Percentiles rank a stretch among this genome's conserved stretches.
These are phyloP conservation scores for Turritis glabra DNA, from an alignment of 345 rosid genomes.

Conservation along the genomic window DNA sequence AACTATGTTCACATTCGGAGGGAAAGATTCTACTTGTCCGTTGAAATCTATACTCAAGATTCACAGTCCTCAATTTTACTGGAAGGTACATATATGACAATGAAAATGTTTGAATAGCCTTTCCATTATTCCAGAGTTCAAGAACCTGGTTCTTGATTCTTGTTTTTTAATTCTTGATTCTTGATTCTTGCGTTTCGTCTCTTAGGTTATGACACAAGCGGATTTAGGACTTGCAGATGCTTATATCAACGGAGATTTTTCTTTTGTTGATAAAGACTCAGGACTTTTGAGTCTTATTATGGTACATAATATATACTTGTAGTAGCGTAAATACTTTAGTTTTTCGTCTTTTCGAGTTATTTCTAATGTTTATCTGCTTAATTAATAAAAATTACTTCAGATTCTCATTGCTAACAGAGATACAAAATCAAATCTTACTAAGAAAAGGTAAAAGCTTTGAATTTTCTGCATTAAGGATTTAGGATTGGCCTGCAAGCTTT, in stretches of 20 bases:
- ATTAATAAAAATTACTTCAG: slow-evolving; percentile 35
- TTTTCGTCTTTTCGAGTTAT: not conserved
- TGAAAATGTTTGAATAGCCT: not conserved
- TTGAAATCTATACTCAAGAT: slow-evolving; percentile 57
- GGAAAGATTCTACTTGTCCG: slow-evolving; percentile 47
- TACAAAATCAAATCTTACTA: slow-evolving; percentile 46
- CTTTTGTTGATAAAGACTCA: slow-evolving; percentile 68
- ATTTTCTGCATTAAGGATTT: not conserved
- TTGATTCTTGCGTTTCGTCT: not conserved
- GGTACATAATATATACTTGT: slow-evolving; percentile 48
- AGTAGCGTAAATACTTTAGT: not conserved
- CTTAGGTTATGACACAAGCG: slow-evolving; percentile 84
- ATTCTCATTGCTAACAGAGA: slow-evolving; percentile 79
- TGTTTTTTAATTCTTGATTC: slow-evolving; percentile 4
- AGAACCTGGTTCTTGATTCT: slow-evolving; percentile 1
- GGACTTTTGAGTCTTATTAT: slow-evolving; percentile 75
- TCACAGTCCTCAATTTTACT: slow-evolving; percentile 83
- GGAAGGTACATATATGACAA: slow-evolving; percentile 63
- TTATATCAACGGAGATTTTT: slow-evolving; percentile 75
- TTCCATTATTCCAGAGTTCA: not conserved
- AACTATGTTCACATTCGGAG: slow-evolving; percentile 71
- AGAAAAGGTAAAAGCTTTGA: slow-evolving; percentile 56
- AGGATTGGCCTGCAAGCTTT: not conserved
- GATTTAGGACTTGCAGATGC: slow-evolving; percentile 95
- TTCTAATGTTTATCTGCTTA: not conserved